Conservation (phyloP, 2,329 filamentous ascomycete genomes). For the Elsinoe necatrix region DNA sequence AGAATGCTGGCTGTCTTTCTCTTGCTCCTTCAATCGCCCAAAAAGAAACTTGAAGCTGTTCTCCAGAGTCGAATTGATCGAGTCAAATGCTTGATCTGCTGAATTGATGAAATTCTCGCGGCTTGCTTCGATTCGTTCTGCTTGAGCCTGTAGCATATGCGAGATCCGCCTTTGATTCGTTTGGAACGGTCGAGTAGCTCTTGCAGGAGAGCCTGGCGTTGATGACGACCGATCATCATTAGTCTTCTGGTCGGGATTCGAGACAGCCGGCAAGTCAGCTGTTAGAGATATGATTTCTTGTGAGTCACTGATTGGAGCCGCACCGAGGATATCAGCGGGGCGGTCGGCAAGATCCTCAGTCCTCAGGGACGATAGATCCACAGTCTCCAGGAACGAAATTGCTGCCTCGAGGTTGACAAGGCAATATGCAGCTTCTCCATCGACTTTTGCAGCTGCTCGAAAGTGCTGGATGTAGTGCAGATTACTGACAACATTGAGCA, state of each 20-base stretch:
- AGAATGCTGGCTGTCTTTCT: conserved; percentile 32
- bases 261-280: conserved; percentile 12
- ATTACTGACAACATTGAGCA: conserved; percentile 86
- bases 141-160: conserved; percentile 75
- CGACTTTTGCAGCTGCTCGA: conserved; percentile 73
- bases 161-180: conserved; percentile 61
- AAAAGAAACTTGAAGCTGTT: conserved; percentile 92
- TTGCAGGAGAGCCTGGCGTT: conserved; percentile 16
- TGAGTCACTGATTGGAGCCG: background rate
- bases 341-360: conserved; percentile 53
- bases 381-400: conserved; percentile 88
- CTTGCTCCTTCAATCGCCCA: conserved; percentile 71
- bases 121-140: conserved; percentile 74
- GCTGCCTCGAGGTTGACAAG: conserved; percentile 92
- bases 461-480: conserved; percentile 92
- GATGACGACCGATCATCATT: background rate
- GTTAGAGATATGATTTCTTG: conserved; percentile 3
- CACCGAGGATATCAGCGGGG: background rate
- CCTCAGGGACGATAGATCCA: conserved; percentile 81
- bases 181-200: conserved; percentile 27
- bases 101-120: conserved; percentile 59
- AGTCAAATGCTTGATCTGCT: conserved; percentile 86
- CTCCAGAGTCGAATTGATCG: conserved; percentile 79
- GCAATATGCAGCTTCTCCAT: conserved; percentile 92
- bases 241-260: conserved; percentile 10